These are phyloP conservation scores for Syncephalastrum monosporum DNA, from an alignment of 371 early-diverging fungal genomes.

Conservation along the genomic window DNA sequence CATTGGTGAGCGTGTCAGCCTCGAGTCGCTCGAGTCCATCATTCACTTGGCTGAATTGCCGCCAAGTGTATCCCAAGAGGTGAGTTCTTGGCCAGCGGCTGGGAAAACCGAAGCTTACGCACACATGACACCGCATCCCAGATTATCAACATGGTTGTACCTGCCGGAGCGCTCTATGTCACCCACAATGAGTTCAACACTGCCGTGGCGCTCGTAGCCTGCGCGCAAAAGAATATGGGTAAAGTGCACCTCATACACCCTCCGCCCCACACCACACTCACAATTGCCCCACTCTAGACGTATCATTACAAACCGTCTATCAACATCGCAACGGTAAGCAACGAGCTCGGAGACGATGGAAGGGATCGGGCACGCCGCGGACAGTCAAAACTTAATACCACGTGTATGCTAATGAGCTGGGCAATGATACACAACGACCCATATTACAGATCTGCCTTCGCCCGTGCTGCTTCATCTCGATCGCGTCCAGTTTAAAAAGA, in stretches of 20 bases:
- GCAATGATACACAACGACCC: not conserved
- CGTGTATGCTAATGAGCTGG: slow-evolving; percentile 4
- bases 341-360: slow-evolving; percentile 7
- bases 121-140: slow-evolving; percentile 4
- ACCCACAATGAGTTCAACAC: slow-evolving; percentile 69
- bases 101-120: not conserved
- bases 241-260: slow-evolving; percentile 6
- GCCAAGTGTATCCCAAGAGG: slow-evolving; percentile 36
- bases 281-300: slow-evolving; percentile 20
- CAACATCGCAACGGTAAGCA: slow-evolving; percentile 34
- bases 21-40: slow-evolving; percentile 33
- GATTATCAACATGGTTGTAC: slow-evolving; percentile 41
- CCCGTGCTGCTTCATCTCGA: slow-evolving; percentile 26
- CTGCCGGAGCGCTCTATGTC: slow-evolving; percentile 50
- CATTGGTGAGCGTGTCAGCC: slow-evolving; percentile 40
- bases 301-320: slow-evolving; percentile 33
- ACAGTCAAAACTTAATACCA: not conserved
- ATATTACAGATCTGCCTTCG: slow-evolving; percentile 29
- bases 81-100: not conserved
- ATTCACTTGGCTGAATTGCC: slow-evolving; percentile 18
- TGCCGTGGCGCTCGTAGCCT: slow-evolving; percentile 66
- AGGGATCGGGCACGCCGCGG: slow-evolving; percentile 1
- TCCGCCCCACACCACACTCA: not conserved
- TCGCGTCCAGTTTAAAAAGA: slow-evolving; percentile 12
- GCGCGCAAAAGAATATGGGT: slow-evolving; percentile 80